These are phyloP conservation scores for Aureobasidium sp. DNA, from an alignment of 2,329 filamentous ascomycete genomes.

Conservation along the genomic window DNA sequence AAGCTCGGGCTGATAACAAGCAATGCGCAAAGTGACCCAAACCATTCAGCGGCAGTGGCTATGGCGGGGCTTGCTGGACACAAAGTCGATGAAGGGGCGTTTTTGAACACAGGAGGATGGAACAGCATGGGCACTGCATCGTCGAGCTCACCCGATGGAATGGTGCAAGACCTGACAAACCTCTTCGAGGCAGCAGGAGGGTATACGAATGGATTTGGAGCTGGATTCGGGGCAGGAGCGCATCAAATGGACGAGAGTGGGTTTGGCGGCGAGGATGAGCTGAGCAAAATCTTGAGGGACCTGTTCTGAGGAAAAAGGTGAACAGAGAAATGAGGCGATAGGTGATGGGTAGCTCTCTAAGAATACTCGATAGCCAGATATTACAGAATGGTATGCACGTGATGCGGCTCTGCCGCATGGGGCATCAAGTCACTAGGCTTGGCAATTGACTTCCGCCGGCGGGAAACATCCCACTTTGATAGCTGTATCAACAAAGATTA, in stretches of 20 bases:
- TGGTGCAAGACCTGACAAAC: slow-evolving; percentile 57
- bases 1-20: slow-evolving; percentile 51
- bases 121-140: slow-evolving; percentile 27
- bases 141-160: slow-evolving; percentile 51
- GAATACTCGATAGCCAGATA: not conserved
- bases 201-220: slow-evolving; percentile 25
- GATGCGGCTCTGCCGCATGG: slow-evolving; percentile 8
- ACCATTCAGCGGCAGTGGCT: slow-evolving; percentile 56
- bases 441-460: not conserved
- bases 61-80: slow-evolving; percentile 61
- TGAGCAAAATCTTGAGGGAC: slow-evolving; percentile 53
- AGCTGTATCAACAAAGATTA: slow-evolving; percentile 1
- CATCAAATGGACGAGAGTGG: slow-evolving; percentile 21
- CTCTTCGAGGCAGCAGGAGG: slow-evolving; percentile 58
- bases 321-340: not conserved
- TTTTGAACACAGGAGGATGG: slow-evolving; percentile 32
- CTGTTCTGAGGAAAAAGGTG: slow-evolving; percentile 40
- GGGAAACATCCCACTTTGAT: slow-evolving; percentile 8
- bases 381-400: not conserved
- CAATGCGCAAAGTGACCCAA: slow-evolving; percentile 38
- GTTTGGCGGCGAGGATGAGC: slow-evolving; percentile 52
- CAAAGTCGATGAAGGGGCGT: slow-evolving; percentile 50
- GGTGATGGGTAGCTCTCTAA: not conserved
- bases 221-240: slow-evolving; percentile 30
- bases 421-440: slow-evolving; percentile 4